Base-by-base conservation (phyloP, 2,329 filamentous ascomycete genomes). In the Penicillium digitatum region DNA sequence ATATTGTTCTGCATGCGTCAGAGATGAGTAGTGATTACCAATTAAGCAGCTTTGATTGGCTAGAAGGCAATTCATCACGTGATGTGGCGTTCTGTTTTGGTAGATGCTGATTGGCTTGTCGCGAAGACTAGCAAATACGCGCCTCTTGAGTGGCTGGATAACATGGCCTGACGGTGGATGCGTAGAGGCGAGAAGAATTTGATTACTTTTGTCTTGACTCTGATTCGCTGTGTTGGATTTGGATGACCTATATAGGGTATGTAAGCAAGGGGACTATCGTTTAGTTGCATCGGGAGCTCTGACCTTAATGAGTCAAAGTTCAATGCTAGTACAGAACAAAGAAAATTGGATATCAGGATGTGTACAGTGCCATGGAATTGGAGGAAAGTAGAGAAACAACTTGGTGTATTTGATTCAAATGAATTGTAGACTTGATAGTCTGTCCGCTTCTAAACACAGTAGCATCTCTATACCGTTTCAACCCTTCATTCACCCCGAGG, bases 31-130 rank as follows among this genome's bases (percentile, higher is more conserved):
- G 12, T 55, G 60, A 64, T 71, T 69, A 66, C 38, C 58, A 70
- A 69, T 66, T 26, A 4, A 40, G 32, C n/a, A 1, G 0, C 26
- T n/a, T n/a, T 69, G 58, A 64, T 71, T 71, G 65, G 68, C 8
- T 27, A n/a, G 0, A 1, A 20, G 6, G 2, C 0, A 0, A 0
- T 0, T 1, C 8, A 12, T 53, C 56, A 59, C 50, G 55, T 62
- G 58, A 37, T 11, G 11, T 3, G 1, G 31, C 24, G 18, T 3
- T 35, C 12, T 14, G 22, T 50, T 52, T 50, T 2, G 16, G 8
- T 26, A 14, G 27, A 11, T 22, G 40, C 52, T 64, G 55, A 57
- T 62, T 64, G 62, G 62, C 35, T 7, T 5, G n/a, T 38, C 0
- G 18, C 3, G 5, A 11, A 11, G 16, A 24, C 8, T 5, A 12